Conservation (phyloP, 768 basidiomycete species). For the Rossbeevera mucosa region DNA sequence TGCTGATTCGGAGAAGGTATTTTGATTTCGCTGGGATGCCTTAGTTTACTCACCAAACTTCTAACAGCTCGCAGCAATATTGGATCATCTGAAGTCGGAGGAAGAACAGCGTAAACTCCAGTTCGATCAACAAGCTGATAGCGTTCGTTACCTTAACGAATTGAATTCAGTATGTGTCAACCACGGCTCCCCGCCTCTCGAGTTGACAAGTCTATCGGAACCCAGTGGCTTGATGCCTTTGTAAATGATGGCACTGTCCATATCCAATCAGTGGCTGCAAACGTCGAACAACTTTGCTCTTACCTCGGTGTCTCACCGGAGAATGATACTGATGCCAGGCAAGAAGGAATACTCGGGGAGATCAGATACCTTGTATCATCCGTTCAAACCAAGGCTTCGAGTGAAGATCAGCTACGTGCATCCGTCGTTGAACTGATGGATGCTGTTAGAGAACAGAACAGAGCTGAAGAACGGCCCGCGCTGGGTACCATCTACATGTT, state of each 20-base stretch:
- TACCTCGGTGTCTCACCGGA: conserved; percentile 42
- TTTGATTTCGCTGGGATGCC: not conserved
- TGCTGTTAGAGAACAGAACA: conserved; percentile 39
- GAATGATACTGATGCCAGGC: conserved; percentile 9
- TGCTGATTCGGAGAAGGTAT: conserved; percentile 20
- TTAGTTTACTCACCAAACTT: not conserved
- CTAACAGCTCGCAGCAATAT: conserved; percentile 40
- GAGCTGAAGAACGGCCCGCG: conserved; percentile 38
- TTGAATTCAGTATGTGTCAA: conserved; percentile 54
- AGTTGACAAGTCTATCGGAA: not conserved
- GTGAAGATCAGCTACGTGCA: conserved; percentile 28
- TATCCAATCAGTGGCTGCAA: conserved; percentile 56
- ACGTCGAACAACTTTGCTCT: conserved; percentile 56
- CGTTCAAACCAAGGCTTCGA: conserved; percentile 29
- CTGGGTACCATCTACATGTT: conserved; percentile 28
- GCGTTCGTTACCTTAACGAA: conserved; percentile 73
- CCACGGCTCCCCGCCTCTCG: not conserved
- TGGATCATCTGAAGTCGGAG: conserved; percentile 45
- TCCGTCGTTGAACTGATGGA: conserved; percentile 36
- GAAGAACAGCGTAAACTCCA: conserved; percentile 45
- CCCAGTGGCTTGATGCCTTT: conserved; percentile 79
- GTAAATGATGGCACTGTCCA: conserved; percentile 74
- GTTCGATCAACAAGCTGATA: conserved; percentile 67
- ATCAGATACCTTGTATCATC: conserved; percentile 34
- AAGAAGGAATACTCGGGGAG: conserved; percentile 31